A percentile compares a stretch with the other conserved stretches of the same genome.
phyloP scores from a whole-genome alignment of 306 rosid genomes.

The Castanospermum australe region DNA sequence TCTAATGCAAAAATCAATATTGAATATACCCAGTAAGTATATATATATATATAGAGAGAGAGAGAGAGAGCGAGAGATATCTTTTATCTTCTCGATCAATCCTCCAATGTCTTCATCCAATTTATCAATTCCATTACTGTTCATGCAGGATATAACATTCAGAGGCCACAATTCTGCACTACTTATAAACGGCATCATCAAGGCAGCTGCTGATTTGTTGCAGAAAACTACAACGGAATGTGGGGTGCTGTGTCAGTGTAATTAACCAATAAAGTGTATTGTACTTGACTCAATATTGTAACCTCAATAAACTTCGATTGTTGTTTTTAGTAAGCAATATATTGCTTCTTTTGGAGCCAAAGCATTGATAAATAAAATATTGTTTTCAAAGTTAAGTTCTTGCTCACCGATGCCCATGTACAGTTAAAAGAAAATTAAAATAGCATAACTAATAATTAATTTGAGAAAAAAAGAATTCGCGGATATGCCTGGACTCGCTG shows the following conservation, averaged over 20 bases:
- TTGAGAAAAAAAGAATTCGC: background rate
- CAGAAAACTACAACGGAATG: background rate
- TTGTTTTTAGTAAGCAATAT: background rate
- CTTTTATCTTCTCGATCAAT: background rate
- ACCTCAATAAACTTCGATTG: background rate
- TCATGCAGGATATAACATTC: constrained; percentile 31
- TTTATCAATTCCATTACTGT: background rate
- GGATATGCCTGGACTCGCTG: background rate
- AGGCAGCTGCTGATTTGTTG: background rate
- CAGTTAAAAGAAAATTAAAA: background rate
- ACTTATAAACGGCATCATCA: background rate
- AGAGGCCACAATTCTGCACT: background rate
- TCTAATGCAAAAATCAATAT: constrained; percentile 47
- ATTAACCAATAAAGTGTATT: background rate
- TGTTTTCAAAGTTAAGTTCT: background rate
- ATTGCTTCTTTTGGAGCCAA: background rate
- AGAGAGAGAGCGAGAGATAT: background rate
- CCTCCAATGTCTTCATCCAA: background rate
- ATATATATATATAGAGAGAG: too few species aligned
- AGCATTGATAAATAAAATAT: background rate
- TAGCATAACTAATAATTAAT: background rate
- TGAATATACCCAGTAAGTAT: constrained; percentile 58
- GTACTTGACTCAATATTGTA: background rate
- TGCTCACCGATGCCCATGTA: background rate
- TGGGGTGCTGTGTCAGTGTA: background rate